Evolutionary conservation across 1,284 basidiomycete species (phyloP).

Genomic region (Taiwanofungus camphoratus): DNA sequence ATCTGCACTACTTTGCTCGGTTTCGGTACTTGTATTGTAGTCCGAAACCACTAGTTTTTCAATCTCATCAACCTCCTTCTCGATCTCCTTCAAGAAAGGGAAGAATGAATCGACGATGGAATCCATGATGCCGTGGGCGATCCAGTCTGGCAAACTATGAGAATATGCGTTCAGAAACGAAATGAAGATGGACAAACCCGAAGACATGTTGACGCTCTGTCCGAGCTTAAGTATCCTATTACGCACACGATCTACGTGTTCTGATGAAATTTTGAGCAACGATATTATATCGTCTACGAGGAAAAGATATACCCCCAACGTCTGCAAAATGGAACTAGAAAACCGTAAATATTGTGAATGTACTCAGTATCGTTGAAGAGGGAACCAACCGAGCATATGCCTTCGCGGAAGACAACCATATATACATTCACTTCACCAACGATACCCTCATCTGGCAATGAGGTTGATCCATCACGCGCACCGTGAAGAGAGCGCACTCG

Average conservation of each 20-base stretch:
- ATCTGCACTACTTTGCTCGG: slow-evolving; percentile 1
- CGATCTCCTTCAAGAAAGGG: slow-evolving; percentile 80
- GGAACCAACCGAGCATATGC: slow-evolving; percentile 76
- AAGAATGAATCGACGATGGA: slow-evolving; percentile 95
- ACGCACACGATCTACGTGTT: slow-evolving; percentile 79
- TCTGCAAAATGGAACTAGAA: slow-evolving; percentile 89
- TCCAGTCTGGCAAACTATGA: slow-evolving; percentile 66
- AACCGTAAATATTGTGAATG: slow-evolving; percentile 1
- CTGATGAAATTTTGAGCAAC: slow-evolving; percentile 30
- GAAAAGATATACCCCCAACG: slow-evolving; percentile 49
- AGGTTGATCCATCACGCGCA: slow-evolving; percentile 20
- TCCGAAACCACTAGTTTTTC: slow-evolving; percentile 62
- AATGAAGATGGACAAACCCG: slow-evolving; percentile 41
- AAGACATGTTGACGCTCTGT: slow-evolving; percentile 57
- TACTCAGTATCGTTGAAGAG: background rate
- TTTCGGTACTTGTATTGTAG: slow-evolving; percentile 7
- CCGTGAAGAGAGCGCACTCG: slow-evolving; percentile 28
- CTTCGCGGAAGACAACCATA: slow-evolving; percentile 85
- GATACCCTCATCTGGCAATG: slow-evolving; percentile 36
- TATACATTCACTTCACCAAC: slow-evolving; percentile 85
- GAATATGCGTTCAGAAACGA: slow-evolving; percentile 2
- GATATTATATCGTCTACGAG: background rate
- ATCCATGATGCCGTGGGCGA: slow-evolving; percentile 90
- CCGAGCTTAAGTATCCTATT: slow-evolving; percentile 60
- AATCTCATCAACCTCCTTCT: slow-evolving; percentile 76